Percentiles rank a stretch among this genome's conserved stretches.
phyloP scores from a whole-genome alignment of 2,329 filamentous ascomycete genomes.

The Rhexocercosporidium sp. region DNA sequence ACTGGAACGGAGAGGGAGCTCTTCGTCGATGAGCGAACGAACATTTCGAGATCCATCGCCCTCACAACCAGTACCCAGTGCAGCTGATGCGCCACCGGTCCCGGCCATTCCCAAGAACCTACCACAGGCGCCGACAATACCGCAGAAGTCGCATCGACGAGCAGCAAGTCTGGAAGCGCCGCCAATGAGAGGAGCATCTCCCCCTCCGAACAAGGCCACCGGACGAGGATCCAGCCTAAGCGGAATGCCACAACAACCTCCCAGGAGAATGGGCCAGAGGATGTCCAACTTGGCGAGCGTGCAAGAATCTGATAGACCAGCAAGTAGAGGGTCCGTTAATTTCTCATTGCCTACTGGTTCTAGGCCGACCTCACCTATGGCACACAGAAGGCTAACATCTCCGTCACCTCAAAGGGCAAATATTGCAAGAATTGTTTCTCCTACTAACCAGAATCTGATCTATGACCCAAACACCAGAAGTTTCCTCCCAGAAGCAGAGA shows the following conservation, averaged over 20 bases:
- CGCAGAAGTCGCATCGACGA: slow-evolving; percentile 37
- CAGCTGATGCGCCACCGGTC: slow-evolving; percentile 70
- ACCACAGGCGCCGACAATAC: slow-evolving; percentile 37
- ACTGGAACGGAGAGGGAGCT: slow-evolving; percentile 71
- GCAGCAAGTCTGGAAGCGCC: slow-evolving; percentile 48
- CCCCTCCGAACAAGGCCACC: slow-evolving; percentile 35
- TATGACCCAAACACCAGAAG: slow-evolving; percentile 70
- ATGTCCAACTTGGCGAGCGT: slow-evolving; percentile 40
- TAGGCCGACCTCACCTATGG: slow-evolving; percentile 38
- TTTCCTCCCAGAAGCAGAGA: slow-evolving; percentile 57
- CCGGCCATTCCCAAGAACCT: slow-evolving; percentile 69
- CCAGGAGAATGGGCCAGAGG: slow-evolving; percentile 35
- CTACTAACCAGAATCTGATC: slow-evolving; percentile 54
- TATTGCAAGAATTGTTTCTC: slow-evolving; percentile 34
- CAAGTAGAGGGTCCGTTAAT: slow-evolving; percentile 53
- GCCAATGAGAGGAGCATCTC: slow-evolving; percentile 38
- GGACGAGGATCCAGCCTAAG: slow-evolving; percentile 41
- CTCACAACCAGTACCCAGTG: slow-evolving; percentile 46
- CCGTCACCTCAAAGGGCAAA: slow-evolving; percentile 37
- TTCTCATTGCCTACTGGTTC: slow-evolving; percentile 57
- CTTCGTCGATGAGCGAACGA: slow-evolving; percentile 84
- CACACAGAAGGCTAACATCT: slow-evolving; percentile 42
- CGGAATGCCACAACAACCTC: slow-evolving; percentile 17
- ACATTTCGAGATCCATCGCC: slow-evolving; percentile 83
- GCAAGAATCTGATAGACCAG: slow-evolving; percentile 49